Conservation (phyloP, 1,284 basidiomycete genomes). For the Trametes versicolor region DNA sequence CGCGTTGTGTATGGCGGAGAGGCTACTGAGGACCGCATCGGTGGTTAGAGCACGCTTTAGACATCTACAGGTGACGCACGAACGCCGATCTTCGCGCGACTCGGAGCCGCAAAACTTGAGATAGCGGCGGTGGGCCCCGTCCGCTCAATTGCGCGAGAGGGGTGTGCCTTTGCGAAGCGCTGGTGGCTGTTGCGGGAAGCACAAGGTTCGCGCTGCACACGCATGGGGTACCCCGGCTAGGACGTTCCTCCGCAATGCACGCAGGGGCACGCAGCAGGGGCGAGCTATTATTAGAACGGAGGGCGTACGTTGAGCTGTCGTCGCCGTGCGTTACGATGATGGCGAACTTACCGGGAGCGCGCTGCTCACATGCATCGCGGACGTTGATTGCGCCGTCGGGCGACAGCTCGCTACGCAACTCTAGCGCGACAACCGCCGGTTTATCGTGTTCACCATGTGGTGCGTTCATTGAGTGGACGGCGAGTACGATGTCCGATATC, state of each 20-base stretch:
- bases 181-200: slow-evolving; percentile 22
- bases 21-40: too few relatives aligned
- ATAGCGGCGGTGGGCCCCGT: slow-evolving; percentile 11
- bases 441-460: slow-evolving; percentile 14
- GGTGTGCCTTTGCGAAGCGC: not conserved
- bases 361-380: slow-evolving; percentile 4
- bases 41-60: not conserved
- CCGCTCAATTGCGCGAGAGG: not conserved
- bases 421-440: not conserved
- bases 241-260: not conserved
- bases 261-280: not conserved
- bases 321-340: slow-evolving; percentile 3
- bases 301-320: not conserved
- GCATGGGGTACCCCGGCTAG: slow-evolving; percentile 9
- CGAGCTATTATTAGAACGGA: slow-evolving; percentile 6
- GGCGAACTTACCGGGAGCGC: slow-evolving; percentile 4
- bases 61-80: not conserved
- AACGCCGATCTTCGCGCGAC: not conserved
- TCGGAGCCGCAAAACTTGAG: not conserved
- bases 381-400: slow-evolving; percentile 6
- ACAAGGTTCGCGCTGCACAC: slow-evolving; percentile 15
- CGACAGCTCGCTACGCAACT: not conserved
- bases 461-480: slow-evolving; percentile 4
- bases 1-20: too few relatives aligned
- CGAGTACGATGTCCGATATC: not conserved